Percentiles rank a stretch among this genome's conserved stretches.
Evolutionary conservation across 805 yeast species (phyloP).

Genomic region (Schwanniomyces vanrijiae): DNA sequence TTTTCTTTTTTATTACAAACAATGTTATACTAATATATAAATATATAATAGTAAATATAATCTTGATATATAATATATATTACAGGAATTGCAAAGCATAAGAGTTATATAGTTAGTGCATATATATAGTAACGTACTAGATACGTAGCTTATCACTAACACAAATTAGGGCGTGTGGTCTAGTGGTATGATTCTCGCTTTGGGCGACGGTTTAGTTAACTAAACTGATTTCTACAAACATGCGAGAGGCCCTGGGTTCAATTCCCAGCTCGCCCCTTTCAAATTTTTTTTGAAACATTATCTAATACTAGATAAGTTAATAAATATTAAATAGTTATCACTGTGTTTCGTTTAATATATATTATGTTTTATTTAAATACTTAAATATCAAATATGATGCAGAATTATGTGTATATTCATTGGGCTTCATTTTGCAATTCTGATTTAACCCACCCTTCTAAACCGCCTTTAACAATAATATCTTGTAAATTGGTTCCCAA

Average conservation of each 20-base stretch:
- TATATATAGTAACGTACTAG: too few species aligned
- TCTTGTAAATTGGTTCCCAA: conserved; percentile 94
- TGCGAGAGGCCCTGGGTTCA: conserved; percentile 67
- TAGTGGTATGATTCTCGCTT: conserved; percentile 40
- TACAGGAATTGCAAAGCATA: too few species aligned
- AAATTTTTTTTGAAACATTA: conserved; percentile 8
- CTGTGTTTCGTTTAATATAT: neutral
- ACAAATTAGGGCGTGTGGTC: conserved; percentile 30
- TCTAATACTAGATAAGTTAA: too few species aligned
- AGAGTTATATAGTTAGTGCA: too few species aligned
- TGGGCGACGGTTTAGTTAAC: conserved; percentile 20
- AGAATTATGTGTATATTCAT: neutral
- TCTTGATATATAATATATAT: too few species aligned
- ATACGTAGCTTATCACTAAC: too few species aligned
- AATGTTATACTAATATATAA: too few species aligned
- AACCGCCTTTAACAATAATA: conserved; percentile 94
- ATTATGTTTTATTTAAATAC: neutral
- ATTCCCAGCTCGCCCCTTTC: conserved; percentile 56
- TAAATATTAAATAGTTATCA: too few species aligned
- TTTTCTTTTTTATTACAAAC: too few species aligned
- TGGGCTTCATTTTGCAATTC: conserved; percentile 41
- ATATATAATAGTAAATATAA: too few species aligned
- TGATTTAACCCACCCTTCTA: conserved; percentile 96
- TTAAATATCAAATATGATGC: neutral
- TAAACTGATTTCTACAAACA: conserved; percentile 15